Evolutionary conservation across 2,329 filamentous ascomycete species (phyloP).

Genomic region (Coniella vitis): DNA sequence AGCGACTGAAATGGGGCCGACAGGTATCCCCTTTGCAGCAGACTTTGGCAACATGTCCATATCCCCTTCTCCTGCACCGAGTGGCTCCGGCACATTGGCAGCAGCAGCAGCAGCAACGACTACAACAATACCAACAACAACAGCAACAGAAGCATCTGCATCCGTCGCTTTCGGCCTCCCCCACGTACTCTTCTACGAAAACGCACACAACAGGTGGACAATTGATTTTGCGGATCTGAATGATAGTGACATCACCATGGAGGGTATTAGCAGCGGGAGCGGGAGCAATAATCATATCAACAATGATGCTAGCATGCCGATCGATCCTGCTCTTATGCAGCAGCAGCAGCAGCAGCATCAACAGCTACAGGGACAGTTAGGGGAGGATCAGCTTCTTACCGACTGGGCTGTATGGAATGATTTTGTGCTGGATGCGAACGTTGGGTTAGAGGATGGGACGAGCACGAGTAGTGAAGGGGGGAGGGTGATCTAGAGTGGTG

Average conservation of each 20-base stretch:
- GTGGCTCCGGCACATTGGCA: neutral
- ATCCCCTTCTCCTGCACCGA: too few relatives aligned
- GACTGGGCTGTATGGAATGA: conserved; percentile 38
- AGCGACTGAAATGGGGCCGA: conserved; percentile 5
- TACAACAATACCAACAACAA: neutral
- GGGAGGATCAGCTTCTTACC: conserved; percentile 23
- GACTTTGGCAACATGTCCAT: conserved; percentile 1
- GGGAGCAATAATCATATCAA: conserved; percentile 1
- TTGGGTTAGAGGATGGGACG: conserved; percentile 5
- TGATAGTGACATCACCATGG: neutral
- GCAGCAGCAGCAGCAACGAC: neutral
- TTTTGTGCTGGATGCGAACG: conserved; percentile 33
- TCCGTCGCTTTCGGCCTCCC: neutral
- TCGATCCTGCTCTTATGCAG: neutral
- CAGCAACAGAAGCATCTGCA: neutral
- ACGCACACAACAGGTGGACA: conserved; percentile 7
- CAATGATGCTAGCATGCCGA: neutral
- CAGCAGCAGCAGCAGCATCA: neutral
- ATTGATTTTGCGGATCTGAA: conserved; percentile 11
- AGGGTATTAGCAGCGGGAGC: too few relatives aligned
- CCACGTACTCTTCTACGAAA: neutral
- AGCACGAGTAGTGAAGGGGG: conserved; percentile 10
- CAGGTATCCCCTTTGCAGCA: conserved; percentile 3
- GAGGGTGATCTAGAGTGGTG: neutral
- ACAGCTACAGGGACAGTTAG: conserved; percentile 16